phyloP scores from a whole-genome alignment of 306 rosid genomes.

The Inga oerstediana region DNA sequence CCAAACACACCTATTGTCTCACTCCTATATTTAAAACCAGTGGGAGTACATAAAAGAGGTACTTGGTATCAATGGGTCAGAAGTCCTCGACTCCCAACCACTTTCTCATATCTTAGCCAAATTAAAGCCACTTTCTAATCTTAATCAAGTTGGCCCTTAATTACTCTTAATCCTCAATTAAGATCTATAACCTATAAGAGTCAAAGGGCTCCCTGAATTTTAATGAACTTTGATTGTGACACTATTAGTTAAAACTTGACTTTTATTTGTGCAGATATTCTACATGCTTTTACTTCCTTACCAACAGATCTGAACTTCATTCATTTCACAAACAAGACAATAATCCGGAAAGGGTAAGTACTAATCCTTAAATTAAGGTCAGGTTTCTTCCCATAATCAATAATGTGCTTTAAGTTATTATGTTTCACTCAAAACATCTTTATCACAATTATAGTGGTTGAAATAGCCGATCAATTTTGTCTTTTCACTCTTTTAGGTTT shows the following conservation, averaged over 20 bases:
- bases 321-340: constrained; percentile 57
- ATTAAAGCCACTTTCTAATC: background rate
- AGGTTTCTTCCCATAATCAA: constrained; percentile 11
- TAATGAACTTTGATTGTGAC: background rate
- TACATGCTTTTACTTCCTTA: constrained; percentile 61
- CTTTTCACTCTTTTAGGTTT: background rate
- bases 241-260: background rate
- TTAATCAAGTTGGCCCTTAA: background rate
- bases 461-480: background rate
- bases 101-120: background rate
- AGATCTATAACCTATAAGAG: background rate
- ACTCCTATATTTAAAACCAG: no score
- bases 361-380: constrained; percentile 13
- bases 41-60: no score
- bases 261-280: constrained; percentile 59
- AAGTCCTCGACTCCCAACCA: background rate
- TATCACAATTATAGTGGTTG: constrained; percentile 2
- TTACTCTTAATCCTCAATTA: background rate
- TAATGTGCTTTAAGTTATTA: background rate
- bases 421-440: background rate
- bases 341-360: constrained; percentile 60
- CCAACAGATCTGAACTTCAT: constrained; percentile 67
- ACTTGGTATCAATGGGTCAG: no score
- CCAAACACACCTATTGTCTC: no score
- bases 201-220: background rate